These are phyloP conservation scores for Rubroboletus pulcherrimus DNA, from an alignment of 768 basidiomycete species.

Conservation along the genomic window DNA sequence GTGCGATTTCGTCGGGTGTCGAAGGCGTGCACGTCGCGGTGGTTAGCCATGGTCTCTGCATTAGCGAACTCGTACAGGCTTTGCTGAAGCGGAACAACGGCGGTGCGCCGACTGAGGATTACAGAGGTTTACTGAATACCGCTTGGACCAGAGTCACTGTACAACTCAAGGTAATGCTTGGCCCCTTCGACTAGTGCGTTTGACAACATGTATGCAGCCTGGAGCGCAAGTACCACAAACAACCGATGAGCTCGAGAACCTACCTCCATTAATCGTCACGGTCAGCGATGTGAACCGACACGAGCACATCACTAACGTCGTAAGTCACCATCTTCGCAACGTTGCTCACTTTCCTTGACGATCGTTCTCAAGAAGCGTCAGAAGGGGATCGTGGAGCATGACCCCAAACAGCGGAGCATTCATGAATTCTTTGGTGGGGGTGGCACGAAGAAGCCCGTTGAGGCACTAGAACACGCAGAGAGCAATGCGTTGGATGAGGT, in stretches of 20 bases:
- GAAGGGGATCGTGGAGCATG: constrained; percentile 73
- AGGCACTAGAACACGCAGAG: constrained; percentile 14
- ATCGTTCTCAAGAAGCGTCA: constrained; percentile 53
- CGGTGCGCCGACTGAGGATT: constrained; percentile 26
- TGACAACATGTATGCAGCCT: constrained; percentile 24
- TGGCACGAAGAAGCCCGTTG: constrained; percentile 8
- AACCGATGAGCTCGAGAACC: constrained; percentile 17
- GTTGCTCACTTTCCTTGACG: background rate
- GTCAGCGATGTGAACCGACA: constrained; percentile 53
- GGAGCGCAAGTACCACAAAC: constrained; percentile 23
- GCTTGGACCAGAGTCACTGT: constrained; percentile 62
- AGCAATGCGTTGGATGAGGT: constrained; percentile 30
- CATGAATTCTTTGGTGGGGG: constrained; percentile 63
- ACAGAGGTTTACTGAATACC: constrained; percentile 60
- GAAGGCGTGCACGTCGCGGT: constrained; percentile 54
- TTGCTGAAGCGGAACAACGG: constrained; percentile 43
- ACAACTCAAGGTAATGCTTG: constrained; percentile 39
- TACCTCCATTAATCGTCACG: constrained; percentile 37
- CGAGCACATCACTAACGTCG: constrained; percentile 55
- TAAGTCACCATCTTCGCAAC: constrained; percentile 32
- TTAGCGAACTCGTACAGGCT: constrained; percentile 53
- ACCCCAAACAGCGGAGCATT: constrained; percentile 73
- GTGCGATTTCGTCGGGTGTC: constrained; percentile 37
- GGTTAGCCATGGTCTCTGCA: constrained; percentile 75
- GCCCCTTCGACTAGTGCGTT: background rate